Conservation (phyloP, 345 rosid species). For the Carallia brachiata region DNA sequence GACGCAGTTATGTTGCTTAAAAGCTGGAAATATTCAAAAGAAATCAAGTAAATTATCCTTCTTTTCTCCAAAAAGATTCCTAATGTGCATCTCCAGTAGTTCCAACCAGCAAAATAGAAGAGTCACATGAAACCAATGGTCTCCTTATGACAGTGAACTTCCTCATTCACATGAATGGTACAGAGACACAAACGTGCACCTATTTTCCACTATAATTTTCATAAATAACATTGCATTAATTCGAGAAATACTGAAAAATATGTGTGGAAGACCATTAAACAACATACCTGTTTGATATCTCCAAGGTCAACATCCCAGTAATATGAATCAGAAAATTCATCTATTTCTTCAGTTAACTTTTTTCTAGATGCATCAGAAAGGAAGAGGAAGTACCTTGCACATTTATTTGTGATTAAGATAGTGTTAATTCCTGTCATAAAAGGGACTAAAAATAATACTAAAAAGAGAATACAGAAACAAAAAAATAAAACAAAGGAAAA, state of each 20-base stretch:
- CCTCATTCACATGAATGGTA: no score
- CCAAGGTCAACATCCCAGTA: constrained; percentile 74
- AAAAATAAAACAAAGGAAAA: constrained; percentile 6
- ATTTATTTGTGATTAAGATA: neutral
- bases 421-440: no score
- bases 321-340: constrained; percentile 82
- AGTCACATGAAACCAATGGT: neutral
- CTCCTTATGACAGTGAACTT: no score
- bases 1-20: constrained; percentile 56
- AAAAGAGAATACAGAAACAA: neutral
- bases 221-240: neutral
- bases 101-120: neutral
- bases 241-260: constrained; percentile 10
- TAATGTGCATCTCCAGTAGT: neutral
- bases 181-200: no score
- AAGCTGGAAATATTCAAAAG: constrained; percentile 46
- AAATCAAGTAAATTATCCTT: neutral
- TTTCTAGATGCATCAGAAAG: constrained; percentile 68
- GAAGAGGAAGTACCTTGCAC: constrained; percentile 73
- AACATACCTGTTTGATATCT: constrained; percentile 70
- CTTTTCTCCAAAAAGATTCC: neutral
- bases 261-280: neutral
- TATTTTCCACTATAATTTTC: neutral
- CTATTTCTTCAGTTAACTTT: constrained; percentile 80
- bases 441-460: neutral